phyloP scores from a whole-genome alignment of 1,284 basidiomycete genomes.

The Pascua sp. region DNA sequence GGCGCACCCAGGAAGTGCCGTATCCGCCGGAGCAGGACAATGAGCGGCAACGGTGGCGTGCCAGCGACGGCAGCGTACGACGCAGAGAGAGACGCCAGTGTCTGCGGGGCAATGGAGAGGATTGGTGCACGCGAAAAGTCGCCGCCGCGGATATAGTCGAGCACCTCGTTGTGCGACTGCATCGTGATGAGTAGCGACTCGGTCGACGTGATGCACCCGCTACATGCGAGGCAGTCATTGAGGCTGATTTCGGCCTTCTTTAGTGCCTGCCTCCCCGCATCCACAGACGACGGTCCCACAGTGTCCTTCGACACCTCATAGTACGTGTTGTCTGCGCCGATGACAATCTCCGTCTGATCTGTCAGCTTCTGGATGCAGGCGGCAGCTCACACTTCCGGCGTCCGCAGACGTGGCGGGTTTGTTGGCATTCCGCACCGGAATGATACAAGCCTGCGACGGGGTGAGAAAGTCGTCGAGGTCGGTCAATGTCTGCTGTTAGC shows the following conservation, averaged over 20 bases:
- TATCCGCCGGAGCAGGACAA: constrained; percentile 65
- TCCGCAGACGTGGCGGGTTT: constrained; percentile 19
- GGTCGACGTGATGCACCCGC: constrained; percentile 96
- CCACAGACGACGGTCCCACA: constrained; percentile 30
- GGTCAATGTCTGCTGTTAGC: constrained; percentile 52
- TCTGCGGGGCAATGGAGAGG: constrained; percentile 86
- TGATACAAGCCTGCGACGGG: constrained; percentile 96
- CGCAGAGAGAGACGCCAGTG: constrained; percentile 81
- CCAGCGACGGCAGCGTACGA: constrained; percentile 53
- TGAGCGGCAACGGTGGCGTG: constrained; percentile 51
- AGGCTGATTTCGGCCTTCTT: constrained; percentile 89
- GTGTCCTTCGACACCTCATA: constrained; percentile 46
- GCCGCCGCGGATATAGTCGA: constrained; percentile 60
- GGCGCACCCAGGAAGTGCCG: constrained; percentile 55
- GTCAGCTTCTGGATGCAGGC: not conserved
- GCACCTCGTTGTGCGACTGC: constrained; percentile 89
- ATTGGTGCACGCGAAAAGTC: constrained; percentile 62
- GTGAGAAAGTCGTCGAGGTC: constrained; percentile 98
- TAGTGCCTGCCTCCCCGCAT: constrained; percentile 58
- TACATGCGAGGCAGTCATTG: constrained; percentile 76
- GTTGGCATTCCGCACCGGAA: constrained; percentile 63
- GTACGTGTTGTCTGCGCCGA: constrained; percentile 59
- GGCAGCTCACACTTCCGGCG: constrained; percentile 7
- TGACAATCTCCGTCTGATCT: constrained; percentile 72
- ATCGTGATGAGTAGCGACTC: constrained; percentile 97